Conservation (phyloP, 768 basidiomycete genomes). For the Rhodocollybia butyracea region DNA sequence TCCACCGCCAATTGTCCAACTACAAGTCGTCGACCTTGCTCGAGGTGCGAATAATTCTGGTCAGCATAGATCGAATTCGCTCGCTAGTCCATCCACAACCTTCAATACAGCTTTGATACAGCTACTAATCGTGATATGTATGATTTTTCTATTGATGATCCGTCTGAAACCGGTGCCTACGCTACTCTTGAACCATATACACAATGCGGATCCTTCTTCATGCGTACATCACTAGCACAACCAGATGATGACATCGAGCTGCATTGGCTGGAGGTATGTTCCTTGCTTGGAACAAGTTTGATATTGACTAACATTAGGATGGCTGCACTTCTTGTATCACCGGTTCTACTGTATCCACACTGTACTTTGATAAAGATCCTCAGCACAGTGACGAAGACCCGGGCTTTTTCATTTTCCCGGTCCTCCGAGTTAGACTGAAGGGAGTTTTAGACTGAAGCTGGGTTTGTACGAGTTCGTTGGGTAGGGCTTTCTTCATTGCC, state of each 20-base stretch:
- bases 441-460: constrained; percentile 73
- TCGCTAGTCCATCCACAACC: background rate
- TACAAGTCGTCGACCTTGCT: constrained; percentile 76
- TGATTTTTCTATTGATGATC: too few species aligned
- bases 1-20: constrained; percentile 95
- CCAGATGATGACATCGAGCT: constrained; percentile 87
- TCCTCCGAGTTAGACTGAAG: constrained; percentile 91
- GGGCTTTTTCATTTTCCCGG: constrained; percentile 96
- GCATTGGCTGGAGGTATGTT: constrained; percentile 74
- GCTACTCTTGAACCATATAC: constrained; percentile 32
- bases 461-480: constrained; percentile 88
- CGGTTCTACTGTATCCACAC: constrained; percentile 83
- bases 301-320: constrained; percentile 45
- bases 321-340: constrained; percentile 91
- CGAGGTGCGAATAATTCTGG: background rate
- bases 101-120: background rate
- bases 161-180: background rate
- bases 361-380: constrained; percentile 87
- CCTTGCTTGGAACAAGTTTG: background rate
- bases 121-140: too few species aligned
- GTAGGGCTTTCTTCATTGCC: constrained; percentile 41
- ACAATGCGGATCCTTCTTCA: constrained; percentile 80
- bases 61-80: background rate
- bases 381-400: constrained; percentile 48
- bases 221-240: constrained; percentile 89